Conservation (phyloP, 139 green algal genomes). For the Yamagishiella unicocca region DNA sequence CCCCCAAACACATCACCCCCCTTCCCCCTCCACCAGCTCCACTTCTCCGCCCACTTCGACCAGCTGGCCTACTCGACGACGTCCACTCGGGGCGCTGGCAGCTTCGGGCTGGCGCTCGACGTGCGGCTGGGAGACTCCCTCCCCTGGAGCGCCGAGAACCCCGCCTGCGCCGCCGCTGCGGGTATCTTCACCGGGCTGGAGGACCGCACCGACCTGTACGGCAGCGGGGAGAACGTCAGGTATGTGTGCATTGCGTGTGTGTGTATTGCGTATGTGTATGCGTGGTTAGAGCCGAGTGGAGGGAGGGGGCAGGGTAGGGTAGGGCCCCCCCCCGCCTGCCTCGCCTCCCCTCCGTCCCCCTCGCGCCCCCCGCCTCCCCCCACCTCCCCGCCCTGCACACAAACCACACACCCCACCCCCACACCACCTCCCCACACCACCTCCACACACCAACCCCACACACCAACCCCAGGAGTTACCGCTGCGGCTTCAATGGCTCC, state of each 20-base stretch:
- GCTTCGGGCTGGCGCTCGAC: too few relatives aligned
- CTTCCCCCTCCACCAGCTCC: background rate
- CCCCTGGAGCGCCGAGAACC: background rate
- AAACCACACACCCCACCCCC: too few relatives aligned
- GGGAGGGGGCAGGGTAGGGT: too few relatives aligned
- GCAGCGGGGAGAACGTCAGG: background rate
- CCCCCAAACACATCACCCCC: background rate
- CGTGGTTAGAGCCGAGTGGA: too few relatives aligned
- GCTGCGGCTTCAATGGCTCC: background rate
- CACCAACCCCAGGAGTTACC: background rate
- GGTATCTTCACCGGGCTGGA: constrained; percentile 24
- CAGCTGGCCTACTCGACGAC: background rate
- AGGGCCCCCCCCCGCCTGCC: too few relatives aligned
- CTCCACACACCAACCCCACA: too few relatives aligned
- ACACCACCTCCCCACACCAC: too few relatives aligned
- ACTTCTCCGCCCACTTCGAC: constrained; percentile 3
- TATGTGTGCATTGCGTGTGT: background rate
- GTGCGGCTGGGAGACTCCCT: background rate
- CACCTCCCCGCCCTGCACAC: too few relatives aligned
- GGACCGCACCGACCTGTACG: constrained; percentile 8
- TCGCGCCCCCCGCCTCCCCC: too few relatives aligned
- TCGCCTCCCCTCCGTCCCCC: too few relatives aligned
- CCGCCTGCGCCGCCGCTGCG: background rate
- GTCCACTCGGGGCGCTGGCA: too few relatives aligned
- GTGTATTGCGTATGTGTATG: background rate